These are phyloP conservation scores for Hippophae tibetana DNA, from an alignment of 306 rosid species.

Conservation along the genomic window DNA sequence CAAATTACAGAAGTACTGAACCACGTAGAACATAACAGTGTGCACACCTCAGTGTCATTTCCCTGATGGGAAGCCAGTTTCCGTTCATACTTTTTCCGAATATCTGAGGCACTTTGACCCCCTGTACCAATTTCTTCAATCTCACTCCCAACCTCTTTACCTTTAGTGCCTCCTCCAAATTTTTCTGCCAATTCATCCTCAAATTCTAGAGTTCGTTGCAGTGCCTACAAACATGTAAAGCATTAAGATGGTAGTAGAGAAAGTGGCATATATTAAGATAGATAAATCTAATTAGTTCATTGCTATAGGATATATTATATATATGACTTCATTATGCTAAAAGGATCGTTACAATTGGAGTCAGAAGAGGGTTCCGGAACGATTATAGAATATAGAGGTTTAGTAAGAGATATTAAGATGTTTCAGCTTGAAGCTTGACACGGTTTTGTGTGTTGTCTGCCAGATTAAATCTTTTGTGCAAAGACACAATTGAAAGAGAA, in stretches of 20 bases:
- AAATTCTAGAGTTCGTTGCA: slow-evolving; percentile 92
- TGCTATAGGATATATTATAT: no score
- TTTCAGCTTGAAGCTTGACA: no score
- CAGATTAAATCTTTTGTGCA: no score
- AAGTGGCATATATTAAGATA: no score
- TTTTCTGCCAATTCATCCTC: slow-evolving; percentile 98
- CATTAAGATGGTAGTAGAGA: neutral
- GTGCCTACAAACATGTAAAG: slow-evolving; percentile 50
- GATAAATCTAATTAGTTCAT: no score
- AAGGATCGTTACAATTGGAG: no score
- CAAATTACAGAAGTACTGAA: neutral
- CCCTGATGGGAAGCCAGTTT: slow-evolving; percentile 85
- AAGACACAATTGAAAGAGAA: no score
- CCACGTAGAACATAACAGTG: slow-evolving; percentile 16
- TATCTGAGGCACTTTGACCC: slow-evolving; percentile 66
- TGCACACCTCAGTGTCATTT: slow-evolving; percentile 52
- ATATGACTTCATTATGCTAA: no score
- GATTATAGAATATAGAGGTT: no score
- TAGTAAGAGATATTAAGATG: no score
- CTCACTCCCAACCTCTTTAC: slow-evolving; percentile 65
- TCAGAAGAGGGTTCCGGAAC: no score
- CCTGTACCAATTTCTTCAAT: slow-evolving; percentile 81
- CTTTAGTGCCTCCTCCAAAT: slow-evolving; percentile 86
- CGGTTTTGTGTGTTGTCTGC: no score
- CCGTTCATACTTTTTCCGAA: slow-evolving; percentile 84